These are phyloP conservation scores for Stagonosporopsis vannaccii DNA, from an alignment of 2,329 filamentous ascomycete genomes.

Conservation along the genomic window DNA sequence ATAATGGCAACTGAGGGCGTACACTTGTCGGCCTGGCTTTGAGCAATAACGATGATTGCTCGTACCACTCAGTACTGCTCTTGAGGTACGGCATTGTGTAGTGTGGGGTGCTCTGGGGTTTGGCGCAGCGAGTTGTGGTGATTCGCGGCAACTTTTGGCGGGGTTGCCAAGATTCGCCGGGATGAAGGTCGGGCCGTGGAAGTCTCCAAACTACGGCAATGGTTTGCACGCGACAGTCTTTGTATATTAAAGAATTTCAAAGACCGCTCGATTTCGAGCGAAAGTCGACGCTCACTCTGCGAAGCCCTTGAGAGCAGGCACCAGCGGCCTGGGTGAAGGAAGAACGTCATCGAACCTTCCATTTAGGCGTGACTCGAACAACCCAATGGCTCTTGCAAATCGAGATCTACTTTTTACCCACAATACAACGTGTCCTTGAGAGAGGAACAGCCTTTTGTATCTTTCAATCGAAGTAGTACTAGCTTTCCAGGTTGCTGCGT, in stretches of 20 bases:
- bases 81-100: slow-evolving; percentile 76
- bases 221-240: slow-evolving; percentile 6
- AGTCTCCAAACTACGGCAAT: background rate
- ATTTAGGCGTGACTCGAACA: slow-evolving; percentile 14
- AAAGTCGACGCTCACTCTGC: background rate
- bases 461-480: background rate
- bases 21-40: slow-evolving; percentile 86
- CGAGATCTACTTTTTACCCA: background rate
- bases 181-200: slow-evolving; percentile 13
- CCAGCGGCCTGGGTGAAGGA: background rate
- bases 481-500: background rate
- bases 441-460: background rate
- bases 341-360: slow-evolving; percentile 21
- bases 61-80: slow-evolving; percentile 89
- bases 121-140: slow-evolving; percentile 17
- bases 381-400: slow-evolving; percentile 12
- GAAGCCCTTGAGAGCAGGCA: background rate
- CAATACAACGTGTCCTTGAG: slow-evolving; percentile 1
- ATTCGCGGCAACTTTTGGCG: slow-evolving; percentile 39
- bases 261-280: no score
- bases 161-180: slow-evolving; percentile 26
- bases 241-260: background rate
- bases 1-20: slow-evolving; percentile 48
- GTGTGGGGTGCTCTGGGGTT: slow-evolving; percentile 21
- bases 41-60: slow-evolving; percentile 83